Evolutionary conservation across 2,329 filamentous ascomycete genomes (phyloP), one percentile per base, ranked within the genome.

Genomic region (Calonectria naviculata): DNA sequence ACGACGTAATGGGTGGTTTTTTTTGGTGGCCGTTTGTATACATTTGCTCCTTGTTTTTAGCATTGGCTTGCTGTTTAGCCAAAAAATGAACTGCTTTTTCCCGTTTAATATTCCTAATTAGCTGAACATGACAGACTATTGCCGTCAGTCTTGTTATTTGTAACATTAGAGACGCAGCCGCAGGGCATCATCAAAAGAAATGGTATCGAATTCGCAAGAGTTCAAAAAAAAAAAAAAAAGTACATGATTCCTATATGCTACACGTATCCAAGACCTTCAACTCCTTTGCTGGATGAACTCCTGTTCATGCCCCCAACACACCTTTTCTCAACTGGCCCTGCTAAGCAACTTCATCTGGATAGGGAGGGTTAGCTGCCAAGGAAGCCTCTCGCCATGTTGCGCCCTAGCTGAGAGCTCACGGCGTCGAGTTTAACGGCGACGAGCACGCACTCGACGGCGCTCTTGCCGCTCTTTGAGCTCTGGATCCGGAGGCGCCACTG

Each of bases 341-440:
- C 28, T 46, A 58, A 62, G n/a, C 4, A 58, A 56, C 24, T 26
- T 31, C n/a, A 28, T 41, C 9, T 49, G 13, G 8, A 31, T 42
- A 24, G 38, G 46, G 7, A 24, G 17, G 13, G 17, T 77, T 63
- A 81, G 41, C 67, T 65, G 19, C 73, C 78, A 68, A 97, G 81
- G 80, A 97, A 97, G 0, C 83, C 84, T 72, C 93, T 88, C 62
- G 86, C 82, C 61, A 83, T 83, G 83, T 97, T 97, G 73, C 94
- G 88, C 13, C 87, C 87, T 72, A 87, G 85, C 82, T 96, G 91
- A 9, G 87, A 88, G 65, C 88, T 92, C 75, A 91, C 89, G 0
- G 92, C 93, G 75, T 97, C 93, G 29, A 97, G 80, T 81, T 94
- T 95, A 38, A 95, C 93, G 1, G 91, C 93, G 19, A 93, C 87